A percentile compares a stretch with the other conserved stretches of the same genome.
These are phyloP conservation scores for Anthostomella pinea DNA, from an alignment of 2,329 filamentous ascomycete species.

Conservation along the genomic window DNA sequence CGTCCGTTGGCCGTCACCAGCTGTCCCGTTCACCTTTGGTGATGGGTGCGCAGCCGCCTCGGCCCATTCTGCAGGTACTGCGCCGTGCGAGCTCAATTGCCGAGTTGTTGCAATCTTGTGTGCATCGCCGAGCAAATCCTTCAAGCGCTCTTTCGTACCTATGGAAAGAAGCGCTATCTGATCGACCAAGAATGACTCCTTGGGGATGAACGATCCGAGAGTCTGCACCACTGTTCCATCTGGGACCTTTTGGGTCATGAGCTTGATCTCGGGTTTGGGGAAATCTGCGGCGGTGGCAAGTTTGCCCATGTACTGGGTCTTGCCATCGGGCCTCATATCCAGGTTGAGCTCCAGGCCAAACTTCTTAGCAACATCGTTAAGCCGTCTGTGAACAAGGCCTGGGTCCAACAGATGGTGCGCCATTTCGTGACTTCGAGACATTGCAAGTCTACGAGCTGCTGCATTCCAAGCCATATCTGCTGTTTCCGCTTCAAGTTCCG, in stretches of 20 bases:
- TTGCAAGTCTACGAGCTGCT: constrained; percentile 60
- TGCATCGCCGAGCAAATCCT: constrained; percentile 75
- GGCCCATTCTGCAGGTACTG: constrained; percentile 72
- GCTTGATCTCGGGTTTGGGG: constrained; percentile 51
- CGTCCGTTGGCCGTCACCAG: constrained; percentile 28
- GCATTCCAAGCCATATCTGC: constrained; percentile 64
- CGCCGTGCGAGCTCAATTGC: constrained; percentile 75
- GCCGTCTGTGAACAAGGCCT: constrained; percentile 57
- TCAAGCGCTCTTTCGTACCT: constrained; percentile 75
- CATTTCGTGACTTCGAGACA: constrained; percentile 64
- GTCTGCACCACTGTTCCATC: constrained; percentile 62
- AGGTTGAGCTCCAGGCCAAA: constrained; percentile 55
- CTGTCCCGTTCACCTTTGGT: constrained; percentile 24
- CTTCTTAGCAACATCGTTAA: constrained; percentile 56
- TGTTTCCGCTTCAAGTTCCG: constrained; percentile 63
- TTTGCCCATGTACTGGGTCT: constrained; percentile 43
- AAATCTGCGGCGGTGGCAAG: constrained; percentile 50
- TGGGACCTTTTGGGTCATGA: constrained; percentile 53
- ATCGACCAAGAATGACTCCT: constrained; percentile 74
- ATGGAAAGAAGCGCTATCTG: constrained; percentile 81
- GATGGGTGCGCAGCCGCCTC: constrained; percentile 61
- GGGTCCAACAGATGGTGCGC: constrained; percentile 71
- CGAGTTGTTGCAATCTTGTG: constrained; percentile 67
- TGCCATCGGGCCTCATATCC: constrained; percentile 45
- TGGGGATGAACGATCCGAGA: constrained; percentile 67